phyloP scores from a whole-genome alignment of 768 basidiomycete species.

The Hortiboletus campestris region DNA sequence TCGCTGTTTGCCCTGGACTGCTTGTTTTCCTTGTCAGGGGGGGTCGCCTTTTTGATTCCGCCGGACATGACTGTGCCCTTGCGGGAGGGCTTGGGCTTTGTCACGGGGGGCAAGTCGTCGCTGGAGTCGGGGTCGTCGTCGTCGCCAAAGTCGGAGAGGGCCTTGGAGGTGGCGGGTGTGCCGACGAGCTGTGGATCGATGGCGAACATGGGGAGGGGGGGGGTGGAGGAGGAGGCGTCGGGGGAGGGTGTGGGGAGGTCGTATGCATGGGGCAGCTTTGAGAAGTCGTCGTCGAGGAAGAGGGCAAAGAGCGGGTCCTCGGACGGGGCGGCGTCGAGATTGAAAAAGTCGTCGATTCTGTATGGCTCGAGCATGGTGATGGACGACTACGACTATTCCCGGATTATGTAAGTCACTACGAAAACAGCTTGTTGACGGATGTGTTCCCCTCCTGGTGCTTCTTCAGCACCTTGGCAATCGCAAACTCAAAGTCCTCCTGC shows the following conservation, averaged over 20 bases:
- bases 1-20: slow-evolving; percentile 29
- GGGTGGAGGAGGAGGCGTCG: slow-evolving; percentile 19
- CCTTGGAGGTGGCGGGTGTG: slow-evolving; percentile 51
- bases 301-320: slow-evolving; percentile 42
- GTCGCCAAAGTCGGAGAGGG: slow-evolving; percentile 42
- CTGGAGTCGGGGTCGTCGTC: slow-evolving; percentile 32
- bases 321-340: slow-evolving; percentile 54
- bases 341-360: slow-evolving; percentile 57
- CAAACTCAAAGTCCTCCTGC: slow-evolving; percentile 98
- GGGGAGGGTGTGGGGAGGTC: slow-evolving; percentile 31
- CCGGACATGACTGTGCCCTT: slow-evolving; percentile 73
- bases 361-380: slow-evolving; percentile 15
- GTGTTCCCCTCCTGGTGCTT: slow-evolving; percentile 96
- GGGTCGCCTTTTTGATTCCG: slow-evolving; percentile 63
- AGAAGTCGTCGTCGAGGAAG: slow-evolving; percentile 44
- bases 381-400: slow-evolving; percentile 6
- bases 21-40: slow-evolving; percentile 35
- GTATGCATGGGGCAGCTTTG: slow-evolving; percentile 29
- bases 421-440: slow-evolving; percentile 92
- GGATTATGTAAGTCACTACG: slow-evolving; percentile 28
- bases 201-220: slow-evolving; percentile 37
- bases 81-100: slow-evolving; percentile 50
- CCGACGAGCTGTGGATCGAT: slow-evolving; percentile 81
- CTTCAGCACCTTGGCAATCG: slow-evolving; percentile 95
- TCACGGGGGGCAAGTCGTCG: slow-evolving; percentile 26